Evolutionary conservation across 768 basidiomycete genomes (phyloP).

Genomic region (Trametes sanguinea): DNA sequence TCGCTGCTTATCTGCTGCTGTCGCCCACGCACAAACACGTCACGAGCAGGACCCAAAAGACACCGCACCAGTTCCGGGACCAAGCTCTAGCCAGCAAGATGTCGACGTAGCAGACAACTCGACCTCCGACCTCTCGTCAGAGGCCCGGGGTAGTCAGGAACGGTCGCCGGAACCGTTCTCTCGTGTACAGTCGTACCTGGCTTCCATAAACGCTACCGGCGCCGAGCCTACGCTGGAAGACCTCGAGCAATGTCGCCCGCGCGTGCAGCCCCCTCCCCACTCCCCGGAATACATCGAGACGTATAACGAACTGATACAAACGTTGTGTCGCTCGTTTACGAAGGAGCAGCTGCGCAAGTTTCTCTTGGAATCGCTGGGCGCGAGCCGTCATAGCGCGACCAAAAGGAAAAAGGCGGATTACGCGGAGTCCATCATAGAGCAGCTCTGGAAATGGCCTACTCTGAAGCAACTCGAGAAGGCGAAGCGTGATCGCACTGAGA

Average conservation of each 20-base stretch:
- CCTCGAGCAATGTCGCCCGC: constrained; percentile 58
- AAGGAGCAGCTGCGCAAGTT: constrained; percentile 60
- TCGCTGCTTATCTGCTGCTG: constrained; percentile 5
- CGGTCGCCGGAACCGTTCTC: constrained; percentile 1
- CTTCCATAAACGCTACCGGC: constrained; percentile 49
- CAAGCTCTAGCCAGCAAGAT: constrained; percentile 2
- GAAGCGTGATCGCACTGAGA: constrained; percentile 51
- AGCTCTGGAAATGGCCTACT: constrained; percentile 71
- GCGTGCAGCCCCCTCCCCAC: constrained; percentile 40
- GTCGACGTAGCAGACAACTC: not conserved
- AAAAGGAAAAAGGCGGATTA: constrained; percentile 30
- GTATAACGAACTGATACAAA: constrained; percentile 55
- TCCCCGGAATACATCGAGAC: constrained; percentile 50
- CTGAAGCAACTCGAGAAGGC: constrained; percentile 52
- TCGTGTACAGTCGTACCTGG: constrained; percentile 54
- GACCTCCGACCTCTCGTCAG: not conserved
- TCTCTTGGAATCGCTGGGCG: constrained; percentile 48
- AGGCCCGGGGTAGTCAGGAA: not conserved
- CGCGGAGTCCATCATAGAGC: constrained; percentile 52
- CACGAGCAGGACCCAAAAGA: constrained; percentile 4
- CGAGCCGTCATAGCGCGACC: constrained; percentile 17
- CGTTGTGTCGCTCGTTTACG: constrained; percentile 63
- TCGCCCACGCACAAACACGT: constrained; percentile 2
- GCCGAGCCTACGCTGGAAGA: constrained; percentile 58
- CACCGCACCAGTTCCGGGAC: constrained; percentile 11